Evolutionary conservation across 2,329 filamentous ascomycete species (phyloP).

Genomic region (Colletotrichum brevisporum): DNA sequence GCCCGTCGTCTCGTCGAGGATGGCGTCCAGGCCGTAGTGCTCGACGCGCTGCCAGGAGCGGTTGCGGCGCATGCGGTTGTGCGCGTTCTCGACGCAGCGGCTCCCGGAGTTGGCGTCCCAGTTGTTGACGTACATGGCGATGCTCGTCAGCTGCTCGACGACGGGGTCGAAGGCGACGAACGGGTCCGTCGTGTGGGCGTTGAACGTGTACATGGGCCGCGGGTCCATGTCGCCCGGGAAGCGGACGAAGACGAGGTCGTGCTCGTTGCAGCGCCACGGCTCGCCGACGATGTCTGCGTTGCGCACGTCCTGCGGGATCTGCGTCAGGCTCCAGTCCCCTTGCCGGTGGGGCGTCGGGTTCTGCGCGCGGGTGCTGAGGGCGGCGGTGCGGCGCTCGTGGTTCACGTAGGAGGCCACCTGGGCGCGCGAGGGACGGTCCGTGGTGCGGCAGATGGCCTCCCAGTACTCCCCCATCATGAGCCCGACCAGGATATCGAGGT

Average conservation of each 20-base stretch:
- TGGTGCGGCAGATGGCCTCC: background rate
- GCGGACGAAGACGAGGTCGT: constrained; percentile 24
- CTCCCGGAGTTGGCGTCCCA: background rate
- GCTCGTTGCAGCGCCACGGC: background rate
- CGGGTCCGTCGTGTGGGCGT: no score
- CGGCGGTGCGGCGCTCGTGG: background rate
- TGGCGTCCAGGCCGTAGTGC: background rate
- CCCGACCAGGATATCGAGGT: no score
- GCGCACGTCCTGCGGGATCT: background rate
- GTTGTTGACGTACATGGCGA: constrained; percentile 12
- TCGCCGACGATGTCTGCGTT: constrained; percentile 18
- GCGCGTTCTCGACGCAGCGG: background rate
- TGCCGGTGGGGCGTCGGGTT: constrained; percentile 11
- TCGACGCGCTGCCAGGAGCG: background rate
- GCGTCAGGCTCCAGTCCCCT: constrained; percentile 17
- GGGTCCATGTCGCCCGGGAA: background rate
- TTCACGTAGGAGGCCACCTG: background rate
- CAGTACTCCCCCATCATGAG: background rate
- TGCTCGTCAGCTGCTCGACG: background rate
- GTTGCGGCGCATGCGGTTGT: background rate
- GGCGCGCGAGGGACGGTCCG: background rate
- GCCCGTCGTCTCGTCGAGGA: background rate
- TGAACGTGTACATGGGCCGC: background rate
- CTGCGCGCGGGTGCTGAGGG: background rate
- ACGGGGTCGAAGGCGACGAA: constrained; percentile 12